Evolutionary conservation across 306 rosid species (phyloP), one percentile per base, ranked within the genome.

Genomic region (Psophocarpus tetragonolobus): DNA sequence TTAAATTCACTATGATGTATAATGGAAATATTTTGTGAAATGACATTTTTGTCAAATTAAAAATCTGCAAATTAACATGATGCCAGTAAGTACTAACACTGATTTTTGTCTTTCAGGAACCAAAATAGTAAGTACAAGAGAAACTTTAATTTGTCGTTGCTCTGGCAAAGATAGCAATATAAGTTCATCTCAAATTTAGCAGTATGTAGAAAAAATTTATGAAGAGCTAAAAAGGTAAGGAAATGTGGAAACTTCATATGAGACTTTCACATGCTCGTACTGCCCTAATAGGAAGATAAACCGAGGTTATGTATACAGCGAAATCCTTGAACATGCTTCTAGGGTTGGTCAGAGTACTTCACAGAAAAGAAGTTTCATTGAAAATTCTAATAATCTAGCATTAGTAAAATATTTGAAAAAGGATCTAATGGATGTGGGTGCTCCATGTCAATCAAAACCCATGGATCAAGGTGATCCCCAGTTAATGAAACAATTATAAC

Each of bases 291-390:
- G 48, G 73, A 92, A 86, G 88, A 90, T 75, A 75, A 91, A 90
- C 63, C 78, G 90, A 45, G 89, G 70, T 77, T 96, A 79, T 79
- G 83, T 78, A 42, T 87, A 81, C 70, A 88, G 86, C 73, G 99
- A 96, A 26, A 85, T 93, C 51, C 89, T 93, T 70, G 97, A 96
- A 79, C 99, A 96, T 88, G 97, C 99, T 56, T 72, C 94, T 56
- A 98, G 92, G 71, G 98, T 96, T 80, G 96, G 98, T 73, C 87
- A 83, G 61, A 96, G 99, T 81, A 64, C 42, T 65, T 93, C 98
- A 33, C 84, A 86, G 8, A 93, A 88, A 79, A 90, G 99, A 87
- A 85, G 86, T 78, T 68, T 78, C 35, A 88, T 77, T 32, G 96
- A 91, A 45, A 96, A 91, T 89, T 94, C 93, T 33, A 88, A 90